phyloP scores from a whole-genome alignment of 2,329 filamentous ascomycete genomes.

The Mollisia scopiformis region DNA sequence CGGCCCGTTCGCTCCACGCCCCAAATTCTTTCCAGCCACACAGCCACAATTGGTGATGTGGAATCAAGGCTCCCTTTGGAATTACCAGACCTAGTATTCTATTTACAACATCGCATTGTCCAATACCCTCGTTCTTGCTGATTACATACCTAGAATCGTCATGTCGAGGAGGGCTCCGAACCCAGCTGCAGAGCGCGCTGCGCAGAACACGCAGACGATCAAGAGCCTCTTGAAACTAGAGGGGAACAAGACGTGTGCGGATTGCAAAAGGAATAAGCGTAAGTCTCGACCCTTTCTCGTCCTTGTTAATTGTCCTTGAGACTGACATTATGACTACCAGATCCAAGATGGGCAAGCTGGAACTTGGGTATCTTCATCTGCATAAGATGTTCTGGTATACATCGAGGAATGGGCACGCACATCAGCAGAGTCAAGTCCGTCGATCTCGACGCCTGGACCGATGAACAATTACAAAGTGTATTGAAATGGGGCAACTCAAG shows the following conservation, averaged over 20 bases:
- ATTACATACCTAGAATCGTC: constrained; percentile 30
- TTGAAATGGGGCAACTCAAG: constrained; percentile 94
- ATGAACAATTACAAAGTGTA: constrained; percentile 94
- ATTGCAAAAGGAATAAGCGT: constrained; percentile 99
- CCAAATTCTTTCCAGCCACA: constrained; percentile 4
- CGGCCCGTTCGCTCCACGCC: constrained; percentile 1
- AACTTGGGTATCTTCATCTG: constrained; percentile 97
- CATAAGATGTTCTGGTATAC: constrained; percentile 97
- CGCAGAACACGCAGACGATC: constrained; percentile 91
- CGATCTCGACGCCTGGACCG: constrained; percentile 97
- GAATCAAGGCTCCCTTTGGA: constrained; percentile 25
- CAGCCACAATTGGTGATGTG: constrained; percentile 19
- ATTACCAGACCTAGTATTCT: constrained; percentile 3
- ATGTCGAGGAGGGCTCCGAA: constrained; percentile 83
- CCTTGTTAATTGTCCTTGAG: neutral
- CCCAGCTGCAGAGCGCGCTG: constrained; percentile 82
- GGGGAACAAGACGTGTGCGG: constrained; percentile 93
- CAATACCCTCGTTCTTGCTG: neutral
- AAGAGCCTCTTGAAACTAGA: constrained; percentile 95
- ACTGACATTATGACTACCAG: constrained; percentile 48
- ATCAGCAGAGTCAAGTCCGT: constrained; percentile 98
- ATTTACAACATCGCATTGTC: constrained; percentile 5
- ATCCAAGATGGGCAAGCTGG: constrained; percentile 99
- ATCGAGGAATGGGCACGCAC: constrained; percentile 98
- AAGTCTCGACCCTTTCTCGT: constrained; percentile 39